phyloP scores from a whole-genome alignment of 2,329 filamentous ascomycete genomes.

The Penicillium sp. region DNA sequence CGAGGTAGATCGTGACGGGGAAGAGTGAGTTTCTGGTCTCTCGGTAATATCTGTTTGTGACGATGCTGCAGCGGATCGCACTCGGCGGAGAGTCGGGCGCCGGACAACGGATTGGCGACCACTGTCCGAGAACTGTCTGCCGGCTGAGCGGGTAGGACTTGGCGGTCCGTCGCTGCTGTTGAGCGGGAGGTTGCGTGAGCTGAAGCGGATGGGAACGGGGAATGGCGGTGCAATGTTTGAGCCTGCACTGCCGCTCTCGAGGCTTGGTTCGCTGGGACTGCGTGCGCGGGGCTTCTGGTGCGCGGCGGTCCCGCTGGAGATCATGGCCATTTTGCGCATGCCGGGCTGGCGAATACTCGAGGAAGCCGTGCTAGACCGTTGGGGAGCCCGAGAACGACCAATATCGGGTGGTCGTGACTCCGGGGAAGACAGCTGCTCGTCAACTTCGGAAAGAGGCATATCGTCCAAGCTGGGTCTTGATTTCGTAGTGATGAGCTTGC shows the following conservation, averaged over 20 bases:
- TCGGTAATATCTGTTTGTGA: conserved; percentile 52
- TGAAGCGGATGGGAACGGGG: conserved; percentile 84
- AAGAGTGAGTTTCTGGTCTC: conserved; percentile 48
- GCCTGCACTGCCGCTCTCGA: conserved; percentile 39
- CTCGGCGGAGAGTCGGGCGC: conserved; percentile 69
- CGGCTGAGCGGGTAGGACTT: conserved; percentile 66
- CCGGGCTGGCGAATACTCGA: conserved; percentile 51
- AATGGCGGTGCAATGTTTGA: conserved; percentile 66
- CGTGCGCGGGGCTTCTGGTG: conserved; percentile 63
- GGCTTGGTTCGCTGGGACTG: conserved; percentile 46
- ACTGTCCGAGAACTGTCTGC: conserved; percentile 55
- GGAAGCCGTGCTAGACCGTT: conserved; percentile 40
- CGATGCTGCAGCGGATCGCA: conserved; percentile 76
- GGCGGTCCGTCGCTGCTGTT: conserved; percentile 71
- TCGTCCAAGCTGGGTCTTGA: conserved; percentile 33
- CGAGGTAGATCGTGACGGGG: conserved; percentile 60
- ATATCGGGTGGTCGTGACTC: conserved; percentile 28
- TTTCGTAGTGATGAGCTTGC: conserved; percentile 42
- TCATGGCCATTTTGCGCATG: conserved; percentile 76
- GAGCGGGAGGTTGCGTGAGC: conserved; percentile 71
- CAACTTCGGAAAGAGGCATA: conserved; percentile 34
- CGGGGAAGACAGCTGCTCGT: conserved; percentile 35
- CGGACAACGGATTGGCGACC: conserved; percentile 55
- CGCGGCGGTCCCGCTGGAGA: conserved; percentile 71
- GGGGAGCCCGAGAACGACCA: conserved; percentile 15